phyloP scores from a whole-genome alignment of 768 basidiomycete species.

The Lentinula aciculospora region DNA sequence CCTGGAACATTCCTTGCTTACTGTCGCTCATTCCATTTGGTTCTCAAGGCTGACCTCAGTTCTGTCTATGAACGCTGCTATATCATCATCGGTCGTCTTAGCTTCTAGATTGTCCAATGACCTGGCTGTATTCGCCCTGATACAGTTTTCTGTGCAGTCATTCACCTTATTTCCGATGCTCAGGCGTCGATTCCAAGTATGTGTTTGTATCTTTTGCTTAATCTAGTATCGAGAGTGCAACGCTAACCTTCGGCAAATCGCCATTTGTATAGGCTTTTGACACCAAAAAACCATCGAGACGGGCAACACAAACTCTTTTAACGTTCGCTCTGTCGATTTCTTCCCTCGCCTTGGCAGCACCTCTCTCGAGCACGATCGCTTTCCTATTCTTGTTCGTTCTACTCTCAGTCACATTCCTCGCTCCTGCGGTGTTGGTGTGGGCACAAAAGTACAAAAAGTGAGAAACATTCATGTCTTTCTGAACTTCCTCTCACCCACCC shows the following conservation, averaged over 20 bases:
- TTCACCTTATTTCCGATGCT: constrained; percentile 85
- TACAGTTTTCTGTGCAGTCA: constrained; percentile 75
- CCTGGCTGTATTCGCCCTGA: constrained; percentile 82
- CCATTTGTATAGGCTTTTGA: constrained; percentile 6
- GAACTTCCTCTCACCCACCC: not conserved
- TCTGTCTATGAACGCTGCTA: constrained; percentile 84
- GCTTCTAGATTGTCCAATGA: constrained; percentile 85
- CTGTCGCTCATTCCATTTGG: constrained; percentile 8
- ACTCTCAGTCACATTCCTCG: constrained; percentile 59
- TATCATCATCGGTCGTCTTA: constrained; percentile 89
- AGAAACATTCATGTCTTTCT: constrained; percentile 9
- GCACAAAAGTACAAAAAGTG: constrained; percentile 87
- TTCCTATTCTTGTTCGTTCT: constrained; percentile 46
- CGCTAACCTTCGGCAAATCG: constrained; percentile 8
- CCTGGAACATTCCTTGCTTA: not conserved
- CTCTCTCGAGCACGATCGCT: constrained; percentile 51
- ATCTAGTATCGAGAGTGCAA: constrained; percentile 11
- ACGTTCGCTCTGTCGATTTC: constrained; percentile 47
- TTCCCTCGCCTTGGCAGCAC: constrained; percentile 45
- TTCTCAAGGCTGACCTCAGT: constrained; percentile 67
- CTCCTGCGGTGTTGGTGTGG: constrained; percentile 74
- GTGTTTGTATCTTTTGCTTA: constrained; percentile 13
- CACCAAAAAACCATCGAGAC: constrained; percentile 38
- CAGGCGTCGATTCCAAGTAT: constrained; percentile 67
- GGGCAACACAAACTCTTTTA: constrained; percentile 38